These are phyloP conservation scores for Chenopodium quinoa DNA, from an alignment of 148 eudicot species.

Conservation along the genomic window DNA sequence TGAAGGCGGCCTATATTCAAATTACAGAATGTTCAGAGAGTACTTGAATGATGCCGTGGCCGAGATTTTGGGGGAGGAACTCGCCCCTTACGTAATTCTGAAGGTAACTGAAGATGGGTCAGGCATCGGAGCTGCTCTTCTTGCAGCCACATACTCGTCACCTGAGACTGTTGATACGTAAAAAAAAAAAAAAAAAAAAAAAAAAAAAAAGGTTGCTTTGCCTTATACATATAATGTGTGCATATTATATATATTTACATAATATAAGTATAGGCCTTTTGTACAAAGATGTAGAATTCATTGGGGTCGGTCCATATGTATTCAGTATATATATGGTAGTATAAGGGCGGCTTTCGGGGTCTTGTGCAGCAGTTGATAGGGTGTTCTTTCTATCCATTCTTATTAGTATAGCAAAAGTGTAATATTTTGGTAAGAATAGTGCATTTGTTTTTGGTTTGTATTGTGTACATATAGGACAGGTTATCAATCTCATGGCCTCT, in stretches of 20 bases:
- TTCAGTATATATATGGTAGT: constrained; percentile 26
- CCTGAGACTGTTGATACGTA: constrained; percentile 32
- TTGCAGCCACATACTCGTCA: constrained; percentile 68
- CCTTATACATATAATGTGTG: constrained; percentile 25
- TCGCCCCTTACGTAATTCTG: constrained; percentile 55
- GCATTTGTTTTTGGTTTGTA: constrained; percentile 17
- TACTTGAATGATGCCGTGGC: constrained; percentile 73
- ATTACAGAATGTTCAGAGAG: constrained; percentile 63
- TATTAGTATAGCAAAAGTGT: constrained; percentile 31
- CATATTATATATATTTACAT: constrained; percentile 29
- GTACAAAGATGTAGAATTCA: constrained; percentile 57
- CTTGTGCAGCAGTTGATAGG: constrained; percentile 27
- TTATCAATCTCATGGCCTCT: not conserved
- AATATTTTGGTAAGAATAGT: constrained; percentile 17
- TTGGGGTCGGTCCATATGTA: constrained; percentile 23
- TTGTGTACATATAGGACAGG: constrained; percentile 16
- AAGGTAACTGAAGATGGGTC: constrained; percentile 79
- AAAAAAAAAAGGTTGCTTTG: not conserved
- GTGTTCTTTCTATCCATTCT: constrained; percentile 20
- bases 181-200: constrained; percentile 9
- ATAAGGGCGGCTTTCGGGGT: constrained; percentile 5
- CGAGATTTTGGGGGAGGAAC: constrained; percentile 77
- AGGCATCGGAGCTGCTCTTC: constrained; percentile 82
- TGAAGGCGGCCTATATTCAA: constrained; percentile 71
- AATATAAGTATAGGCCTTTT: constrained; percentile 40